Base-by-base conservation (phyloP, 306 rosid species). In the Vigna mungo region DNA sequence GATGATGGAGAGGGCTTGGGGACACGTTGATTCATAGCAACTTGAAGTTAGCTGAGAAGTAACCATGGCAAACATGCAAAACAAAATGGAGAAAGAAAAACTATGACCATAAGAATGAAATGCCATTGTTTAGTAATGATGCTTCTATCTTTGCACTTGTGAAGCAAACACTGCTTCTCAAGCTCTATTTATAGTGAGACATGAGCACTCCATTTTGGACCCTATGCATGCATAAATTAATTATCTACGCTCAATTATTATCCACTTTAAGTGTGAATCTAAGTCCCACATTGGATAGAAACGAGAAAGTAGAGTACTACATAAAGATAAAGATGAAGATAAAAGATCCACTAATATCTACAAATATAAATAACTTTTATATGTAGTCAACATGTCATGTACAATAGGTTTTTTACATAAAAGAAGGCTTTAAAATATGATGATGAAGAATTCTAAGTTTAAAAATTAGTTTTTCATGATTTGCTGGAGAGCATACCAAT, bases 1-100 rank as follows among this genome's bases (percentile, higher is more conserved):
- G 53, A 84, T 81, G 6, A 56, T 80, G 16, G 39, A 68, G 51
- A 80, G 81, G 10, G 86, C 86, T 39, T 4, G 68, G 0, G 88
- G 90, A n/a, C 90, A 87, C 20, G 68, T 82, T 43, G 39, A 32
- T 21, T 14, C 44, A 52, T 87, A 87, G 74, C 58, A 82, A 44
- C 69, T 0, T 6, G 83, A 23, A 5, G 85, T 84, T 44, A 84
- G 34, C 44, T 82, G 71, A 13, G 85, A 71, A 76, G 71, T 72
- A 7, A 44, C 75, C 34, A 70, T 36, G 14, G 52, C 69, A 21
- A 72, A 79, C 62, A 87, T 3, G 17, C 62, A 43, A 60, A 84
- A n/a, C 52, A 81, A 46, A 32, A 74, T 69, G 36, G 54, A 76
- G 59, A 79, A 21, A 60, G 32, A 70, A 58, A 66, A 48, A 37